Base-by-base conservation (phyloP, 306 rosid genomes). In the Argentina anserina region DNA sequence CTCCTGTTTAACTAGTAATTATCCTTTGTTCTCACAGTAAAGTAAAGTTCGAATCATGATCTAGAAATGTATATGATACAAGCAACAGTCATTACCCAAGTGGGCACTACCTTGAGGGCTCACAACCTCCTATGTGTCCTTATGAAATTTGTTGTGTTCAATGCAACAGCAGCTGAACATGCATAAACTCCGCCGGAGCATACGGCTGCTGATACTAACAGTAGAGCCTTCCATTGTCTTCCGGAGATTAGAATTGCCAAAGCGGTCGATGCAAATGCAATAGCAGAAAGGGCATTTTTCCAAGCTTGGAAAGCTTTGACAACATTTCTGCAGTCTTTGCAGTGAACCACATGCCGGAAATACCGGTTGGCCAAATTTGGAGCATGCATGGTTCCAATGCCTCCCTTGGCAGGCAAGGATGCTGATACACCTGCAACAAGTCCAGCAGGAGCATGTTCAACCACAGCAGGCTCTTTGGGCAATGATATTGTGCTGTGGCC, bases 381-480 rank as follows among this genome's bases (percentile, higher is more conserved):
- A 8, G 96, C 93, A 74, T 90, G 85, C 87, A 88, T 80, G 10
- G 93, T 75, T 70, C 96, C 97, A 31, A 84, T 86, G 63, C 96
- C 97, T 8, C 97, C 99, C 71, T 94, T 94, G 0, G 99, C 90
- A 0, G 96, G 99, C 0, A 39, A 58, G 33, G 97, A 86, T 26
- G 99, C 97, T 14, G 96, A 83, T 70, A 58, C 69, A n/a, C 89
- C 88, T 14, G 99, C 99, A 28, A 86, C 58, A 3, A 94, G 77
- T 70, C 99, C 99, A 0, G 93, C 99, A 0, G 99, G 99, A 7
- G 97, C 96, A 39, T 94, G 97, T 60, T 94, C 97, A 25, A 94
- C 84, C 45, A 94, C 96, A 11, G 99, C 99, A 36, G 97, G 97
- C 78, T 86, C 88, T 75, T 83, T 75, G 2, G 99, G 99, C 81